phyloP scores from a whole-genome alignment of 345 rosid genomes.

The Pseudoturritis turrita region DNA sequence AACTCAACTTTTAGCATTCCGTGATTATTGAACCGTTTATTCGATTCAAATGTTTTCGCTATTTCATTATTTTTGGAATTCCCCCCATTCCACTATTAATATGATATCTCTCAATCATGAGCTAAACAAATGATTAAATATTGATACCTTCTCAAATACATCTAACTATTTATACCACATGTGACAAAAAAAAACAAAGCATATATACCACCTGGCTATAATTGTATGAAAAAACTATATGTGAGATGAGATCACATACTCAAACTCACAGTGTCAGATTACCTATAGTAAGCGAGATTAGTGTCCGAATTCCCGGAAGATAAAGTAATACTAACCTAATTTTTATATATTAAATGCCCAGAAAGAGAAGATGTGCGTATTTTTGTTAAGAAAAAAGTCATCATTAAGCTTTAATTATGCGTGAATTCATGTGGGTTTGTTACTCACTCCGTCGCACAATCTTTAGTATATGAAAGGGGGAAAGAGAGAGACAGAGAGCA shows the following conservation, averaged over 20 bases:
- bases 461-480: not conserved
- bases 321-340: slow-evolving; percentile 10
- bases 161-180: not conserved
- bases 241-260: slow-evolving; percentile 5
- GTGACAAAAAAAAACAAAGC: not conserved
- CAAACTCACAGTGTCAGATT: not conserved
- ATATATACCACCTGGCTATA: not conserved
- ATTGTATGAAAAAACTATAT: not conserved
- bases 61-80: not conserved
- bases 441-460: slow-evolving; percentile 4
- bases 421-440: slow-evolving; percentile 17
- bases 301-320: slow-evolving; percentile 33
- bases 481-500: slow-evolving; percentile 14
- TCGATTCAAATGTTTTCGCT: not conserved
- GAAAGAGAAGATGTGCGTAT: no score
- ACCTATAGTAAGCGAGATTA: slow-evolving; percentile 25
- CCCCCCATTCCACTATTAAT: not conserved
- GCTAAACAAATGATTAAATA: not conserved
- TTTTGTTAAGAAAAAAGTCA: slow-evolving; percentile 3
- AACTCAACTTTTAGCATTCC: not conserved
- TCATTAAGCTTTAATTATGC: slow-evolving; percentile 25
- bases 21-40: not conserved
- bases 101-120: not conserved
- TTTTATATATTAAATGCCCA: not conserved
- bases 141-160: not conserved